Base-by-base conservation (phyloP, 2,329 filamentous ascomycete genomes). In the Arthrobotrys conoides region DNA sequence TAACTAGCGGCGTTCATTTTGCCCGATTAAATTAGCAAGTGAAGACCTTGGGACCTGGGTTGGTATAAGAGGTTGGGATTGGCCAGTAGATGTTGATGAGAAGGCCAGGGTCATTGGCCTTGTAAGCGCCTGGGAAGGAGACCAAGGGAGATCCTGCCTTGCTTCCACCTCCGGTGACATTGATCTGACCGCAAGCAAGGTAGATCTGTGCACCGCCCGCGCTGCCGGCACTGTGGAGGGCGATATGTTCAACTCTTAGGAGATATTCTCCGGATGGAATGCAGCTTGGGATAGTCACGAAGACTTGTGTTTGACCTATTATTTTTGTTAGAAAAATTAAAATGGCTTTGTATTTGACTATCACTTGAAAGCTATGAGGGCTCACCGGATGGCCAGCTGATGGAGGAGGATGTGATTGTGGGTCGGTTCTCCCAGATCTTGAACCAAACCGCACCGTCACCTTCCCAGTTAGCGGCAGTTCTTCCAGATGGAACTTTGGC, bases 221-320 rank as follows among this genome's bases (percentile, higher is more conserved):
- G 12, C 77, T 71, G 51, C 81, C 80, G 4, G 85, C 85, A 80
- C 85, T 85, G 82, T 87, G 86, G 30, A 87, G 84, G 10, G 83
- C 86, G 66, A 87, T 86, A 76, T 87, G 86, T 82, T 87, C 86
- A 53, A 85, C 82, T 9, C 86, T 83, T 18, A 87, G 81, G 8
- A 87, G 82, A 81, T 87, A 87, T 76, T 87, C 83, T 10, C 86
- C 86, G 3, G 82, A 81, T 3, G 86, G 86, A 0, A 83, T 83
- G 46, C 82, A 83, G 30, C 81, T 82, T 1, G 86, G 86, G 36
- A 87, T 84, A 0, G 83, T 51, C 84, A 85, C 33, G 75, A 82
- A 73, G 82, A 81, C 84, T 5, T 83, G 82, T 75, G 75, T 78
- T 68, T 78, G 75, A 12, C 75, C 66, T 70, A 27, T 18, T 51